Evolutionary conservation across 768 basidiomycete species (phyloP).

Genomic region (Russula lepida): DNA sequence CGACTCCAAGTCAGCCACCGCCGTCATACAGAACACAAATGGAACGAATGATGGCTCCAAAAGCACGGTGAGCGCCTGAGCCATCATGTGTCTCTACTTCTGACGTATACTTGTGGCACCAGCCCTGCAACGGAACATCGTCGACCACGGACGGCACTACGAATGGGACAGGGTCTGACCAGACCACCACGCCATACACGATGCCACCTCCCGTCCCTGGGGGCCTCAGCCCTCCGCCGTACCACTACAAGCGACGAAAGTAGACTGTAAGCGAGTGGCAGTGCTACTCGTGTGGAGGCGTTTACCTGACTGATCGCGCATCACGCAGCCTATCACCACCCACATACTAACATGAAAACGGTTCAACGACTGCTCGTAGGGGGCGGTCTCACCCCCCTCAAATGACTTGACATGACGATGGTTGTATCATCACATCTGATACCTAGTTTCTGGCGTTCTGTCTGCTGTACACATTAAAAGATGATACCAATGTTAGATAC

Average conservation of each 20-base stretch:
- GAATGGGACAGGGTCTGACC: neutral
- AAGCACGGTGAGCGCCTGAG: constrained; percentile 80
- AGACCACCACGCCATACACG: constrained; percentile 13
- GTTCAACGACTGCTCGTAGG: neutral
- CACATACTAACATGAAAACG: neutral
- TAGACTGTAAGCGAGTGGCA: neutral
- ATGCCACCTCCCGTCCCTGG: constrained; percentile 16
- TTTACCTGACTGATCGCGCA: neutral
- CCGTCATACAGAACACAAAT: constrained; percentile 13
- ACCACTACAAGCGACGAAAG: constrained; percentile 16
- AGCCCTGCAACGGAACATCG: constrained; percentile 74
- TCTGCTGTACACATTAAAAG: constrained; percentile 10
- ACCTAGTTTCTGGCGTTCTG: neutral
- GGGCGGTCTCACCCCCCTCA: neutral
- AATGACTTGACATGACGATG: constrained; percentile 12
- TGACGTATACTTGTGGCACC: constrained; percentile 72
- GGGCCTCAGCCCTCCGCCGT: constrained; percentile 21
- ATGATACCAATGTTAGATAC: constrained; percentile 18
- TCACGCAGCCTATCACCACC: neutral
- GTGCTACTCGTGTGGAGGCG: neutral
- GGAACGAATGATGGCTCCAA: constrained; percentile 46
- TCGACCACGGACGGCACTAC: constrained; percentile 27
- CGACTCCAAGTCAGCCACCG: constrained; percentile 13
- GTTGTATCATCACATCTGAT: constrained; percentile 16
- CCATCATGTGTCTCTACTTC: constrained; percentile 80